Evolutionary conservation across 163 green algal species (phyloP).

Genomic region (Volvox carteri): DNA sequence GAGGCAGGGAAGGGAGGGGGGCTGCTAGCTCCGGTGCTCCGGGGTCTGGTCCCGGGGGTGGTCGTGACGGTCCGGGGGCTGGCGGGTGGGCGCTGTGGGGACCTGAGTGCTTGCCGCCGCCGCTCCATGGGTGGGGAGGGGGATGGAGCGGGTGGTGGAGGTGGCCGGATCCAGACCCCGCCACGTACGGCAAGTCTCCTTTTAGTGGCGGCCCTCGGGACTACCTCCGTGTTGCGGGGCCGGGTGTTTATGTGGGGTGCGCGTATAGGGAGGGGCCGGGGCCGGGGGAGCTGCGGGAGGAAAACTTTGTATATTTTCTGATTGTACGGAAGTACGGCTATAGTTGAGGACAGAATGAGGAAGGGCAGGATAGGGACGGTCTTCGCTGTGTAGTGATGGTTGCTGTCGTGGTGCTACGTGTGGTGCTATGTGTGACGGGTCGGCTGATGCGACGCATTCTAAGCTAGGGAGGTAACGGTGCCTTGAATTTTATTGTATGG

Average conservation of each 20-base stretch:
- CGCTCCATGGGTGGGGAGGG: too few relatives aligned
- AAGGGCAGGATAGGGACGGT: too few relatives aligned
- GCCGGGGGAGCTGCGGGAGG: neutral
- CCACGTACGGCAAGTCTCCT: slow-evolving; percentile 52
- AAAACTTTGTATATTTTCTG: slow-evolving; percentile 52
- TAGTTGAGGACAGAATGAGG: neutral
- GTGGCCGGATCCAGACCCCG: slow-evolving; percentile 39
- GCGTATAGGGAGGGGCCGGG: slow-evolving; percentile 54
- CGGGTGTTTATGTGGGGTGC: slow-evolving; percentile 73
- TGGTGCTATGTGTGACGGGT: too few relatives aligned
- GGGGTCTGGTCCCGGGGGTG: neutral
- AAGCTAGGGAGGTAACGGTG: too few relatives aligned
- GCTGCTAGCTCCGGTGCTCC: neutral
- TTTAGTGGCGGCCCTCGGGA: slow-evolving; percentile 59
- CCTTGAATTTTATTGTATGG: too few relatives aligned
- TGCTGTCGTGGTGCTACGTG: too few relatives aligned
- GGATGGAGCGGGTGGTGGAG: neutral
- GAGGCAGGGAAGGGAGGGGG: neutral
- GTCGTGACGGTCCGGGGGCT: neutral
- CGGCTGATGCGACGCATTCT: too few relatives aligned
- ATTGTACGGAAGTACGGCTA: slow-evolving; percentile 5
- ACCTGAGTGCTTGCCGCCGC: slow-evolving; percentile 19
- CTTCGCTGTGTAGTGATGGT: too few relatives aligned
- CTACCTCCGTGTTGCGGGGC: slow-evolving; percentile 66
- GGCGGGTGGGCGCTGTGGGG: slow-evolving; percentile 6